phyloP scores from a whole-genome alignment of 2,329 filamentous ascomycete species.

The Trichophyton simii region DNA sequence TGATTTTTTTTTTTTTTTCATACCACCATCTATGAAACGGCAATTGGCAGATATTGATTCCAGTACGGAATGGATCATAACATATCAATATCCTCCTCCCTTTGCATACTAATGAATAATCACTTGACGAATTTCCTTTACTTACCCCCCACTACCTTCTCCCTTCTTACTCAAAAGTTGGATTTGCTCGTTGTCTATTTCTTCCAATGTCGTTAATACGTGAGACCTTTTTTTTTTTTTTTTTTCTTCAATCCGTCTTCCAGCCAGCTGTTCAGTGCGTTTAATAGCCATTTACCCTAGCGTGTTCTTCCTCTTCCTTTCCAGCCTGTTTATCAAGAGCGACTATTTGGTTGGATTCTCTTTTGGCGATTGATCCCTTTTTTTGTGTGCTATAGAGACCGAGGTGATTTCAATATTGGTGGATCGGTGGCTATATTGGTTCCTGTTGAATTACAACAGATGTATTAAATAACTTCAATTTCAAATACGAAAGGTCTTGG shows the following conservation, averaged over 20 bases:
- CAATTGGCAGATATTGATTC: background rate
- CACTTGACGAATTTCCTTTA: conserved; percentile 7
- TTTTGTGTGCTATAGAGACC: background rate
- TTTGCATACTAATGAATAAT: conserved; percentile 8
- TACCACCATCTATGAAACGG: background rate
- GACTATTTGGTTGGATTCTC: background rate
- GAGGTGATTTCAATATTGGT: background rate
- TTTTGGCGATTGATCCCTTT: background rate
- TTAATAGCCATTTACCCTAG: background rate
- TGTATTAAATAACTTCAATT: background rate
- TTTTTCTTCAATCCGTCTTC: background rate
- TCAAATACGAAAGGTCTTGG: background rate
- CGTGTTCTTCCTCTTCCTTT: background rate
- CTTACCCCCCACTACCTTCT: background rate
- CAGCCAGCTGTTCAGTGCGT: conserved; percentile 2
- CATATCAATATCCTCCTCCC: conserved; percentile 11
- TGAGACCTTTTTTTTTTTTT: too few species aligned
- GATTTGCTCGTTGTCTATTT: background rate
- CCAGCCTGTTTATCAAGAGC: conserved; percentile 2
- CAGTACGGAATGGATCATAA: conserved; percentile 13
- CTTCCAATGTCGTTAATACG: background rate
- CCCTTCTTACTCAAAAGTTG: conserved; percentile 2
- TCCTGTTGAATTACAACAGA: background rate
- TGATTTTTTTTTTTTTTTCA: background rate
- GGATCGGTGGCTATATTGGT: background rate